Base-by-base conservation (phyloP, 192 early-diverging fungal genomes). In the Diversispora eburnea region DNA sequence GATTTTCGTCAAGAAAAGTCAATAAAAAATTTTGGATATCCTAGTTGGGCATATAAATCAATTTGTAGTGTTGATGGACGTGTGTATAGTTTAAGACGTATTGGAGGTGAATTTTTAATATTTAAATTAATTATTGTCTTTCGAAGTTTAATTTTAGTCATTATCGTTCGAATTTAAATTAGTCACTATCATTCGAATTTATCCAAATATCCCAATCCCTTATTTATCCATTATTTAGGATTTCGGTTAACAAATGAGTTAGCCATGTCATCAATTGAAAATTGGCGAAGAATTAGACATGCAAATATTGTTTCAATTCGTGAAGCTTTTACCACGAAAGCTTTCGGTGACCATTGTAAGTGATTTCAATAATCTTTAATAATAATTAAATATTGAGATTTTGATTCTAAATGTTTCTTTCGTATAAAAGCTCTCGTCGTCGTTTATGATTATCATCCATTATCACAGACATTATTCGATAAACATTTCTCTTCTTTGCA, bases 271-370 rank as follows among this genome's bases (percentile, higher is more conserved):
- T 89, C 84, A 5, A 86, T 98, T 22, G 96, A 98, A 58, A 83
- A 63, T 43, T 99, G 98, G 98, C 84, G 88, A 55, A 74, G 86
- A 58, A 86, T 98, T 17, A 83, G 88, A 49, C 93, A 94, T 76
- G 86, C 94, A 10, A 92, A 89, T 67, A 82, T 98, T 62, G 93
- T 94, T 7, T 92, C 90, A 41, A 84, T 98, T 25, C 85, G 91
- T 15, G 96, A 98, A 80, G 98, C 92, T 25, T 98, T 99, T 75
- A 95, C 96, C 1, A 98, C 95, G 6, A 92, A 90, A 54, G 93
- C 93, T 3, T 98, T 98, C 88, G 95, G 94, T 15, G 96, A 98
- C 77, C 87, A 91, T 59, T 95, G 91, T 92, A 78, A 78, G 82
- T 76, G n/a, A n/a, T 25, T 20, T 20, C 51, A 54, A 54, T 10